Evolutionary conservation across 805 yeast species (phyloP).

Genomic region (Candida rishiriensis): DNA sequence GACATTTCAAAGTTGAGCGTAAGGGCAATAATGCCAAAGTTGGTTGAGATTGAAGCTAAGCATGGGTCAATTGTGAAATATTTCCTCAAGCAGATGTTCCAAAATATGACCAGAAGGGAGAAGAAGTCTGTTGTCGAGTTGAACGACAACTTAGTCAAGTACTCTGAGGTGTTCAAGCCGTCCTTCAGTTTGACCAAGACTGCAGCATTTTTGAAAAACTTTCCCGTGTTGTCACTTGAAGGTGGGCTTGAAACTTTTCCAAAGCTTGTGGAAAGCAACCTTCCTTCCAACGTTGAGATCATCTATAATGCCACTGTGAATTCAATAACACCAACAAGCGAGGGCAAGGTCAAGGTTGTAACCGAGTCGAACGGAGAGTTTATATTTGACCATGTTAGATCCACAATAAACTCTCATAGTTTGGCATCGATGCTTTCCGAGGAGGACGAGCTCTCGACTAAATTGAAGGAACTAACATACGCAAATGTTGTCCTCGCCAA

Average conservation of each 20-base stretch:
- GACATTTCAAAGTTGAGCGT: conserved; percentile 67
- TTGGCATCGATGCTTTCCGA: conserved; percentile 32
- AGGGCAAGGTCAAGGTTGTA: conserved; percentile 14
- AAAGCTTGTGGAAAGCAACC: conserved; percentile 32
- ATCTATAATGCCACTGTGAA: conserved; percentile 27
- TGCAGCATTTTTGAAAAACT: conserved; percentile 38
- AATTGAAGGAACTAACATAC: conserved; percentile 30
- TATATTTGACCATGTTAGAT: conserved; percentile 51
- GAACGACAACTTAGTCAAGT: conserved; percentile 31
- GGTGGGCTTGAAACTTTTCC: conserved; percentile 57
- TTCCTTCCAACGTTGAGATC: conserved; percentile 41
- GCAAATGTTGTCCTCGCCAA: conserved; percentile 62
- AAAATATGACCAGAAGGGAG: conserved; percentile 14
- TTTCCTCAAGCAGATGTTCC: conserved; percentile 31
- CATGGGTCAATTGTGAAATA: conserved; percentile 56
- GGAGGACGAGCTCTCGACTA: conserved; percentile 7
- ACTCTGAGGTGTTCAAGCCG: conserved; percentile 37
- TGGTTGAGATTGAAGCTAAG: conserved; percentile 54
- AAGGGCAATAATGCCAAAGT: conserved; percentile 48
- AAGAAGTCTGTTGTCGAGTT: conserved; percentile 7
- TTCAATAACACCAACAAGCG: conserved; percentile 9
- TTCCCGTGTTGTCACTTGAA: conserved; percentile 57
- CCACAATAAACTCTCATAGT: conserved; percentile 47
- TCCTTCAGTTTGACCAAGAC: conserved; percentile 35
- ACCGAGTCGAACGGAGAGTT: conserved; percentile 8